phyloP scores from a whole-genome alignment of 176 grass and related monocot genomes.

The Lolium perenne region DNA sequence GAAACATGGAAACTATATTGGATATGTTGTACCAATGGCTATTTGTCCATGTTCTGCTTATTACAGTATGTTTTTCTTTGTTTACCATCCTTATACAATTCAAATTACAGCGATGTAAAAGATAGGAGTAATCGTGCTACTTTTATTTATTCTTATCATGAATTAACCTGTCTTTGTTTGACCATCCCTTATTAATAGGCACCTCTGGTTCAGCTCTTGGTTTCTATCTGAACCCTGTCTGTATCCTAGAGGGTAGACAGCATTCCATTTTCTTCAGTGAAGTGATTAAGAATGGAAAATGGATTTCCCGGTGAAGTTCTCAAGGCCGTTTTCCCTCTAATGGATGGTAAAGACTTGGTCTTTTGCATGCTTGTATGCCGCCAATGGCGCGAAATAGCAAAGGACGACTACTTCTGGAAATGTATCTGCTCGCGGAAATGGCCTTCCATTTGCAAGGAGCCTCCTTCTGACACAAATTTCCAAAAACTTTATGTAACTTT shows the following conservation, averaged over 20 bases:
- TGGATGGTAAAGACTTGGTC: constrained; percentile 71
- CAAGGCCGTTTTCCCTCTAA: constrained; percentile 65
- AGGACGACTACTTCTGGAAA: constrained; percentile 88
- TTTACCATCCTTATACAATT: constrained; percentile 22
- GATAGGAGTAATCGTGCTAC: background rate
- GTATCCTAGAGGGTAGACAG: constrained; percentile 1
- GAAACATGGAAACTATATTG: background rate
- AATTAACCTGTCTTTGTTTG: constrained; percentile 19
- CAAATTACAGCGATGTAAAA: constrained; percentile 20
- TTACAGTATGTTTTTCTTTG: background rate
- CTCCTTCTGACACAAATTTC: constrained; percentile 59
- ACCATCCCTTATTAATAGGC: constrained; percentile 14
- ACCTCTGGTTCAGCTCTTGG: constrained; percentile 15
- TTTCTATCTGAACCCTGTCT: constrained; percentile 26
- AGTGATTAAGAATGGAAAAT: constrained; percentile 53
- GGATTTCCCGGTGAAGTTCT: constrained; percentile 68
- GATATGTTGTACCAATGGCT: background rate
- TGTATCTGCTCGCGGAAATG: constrained; percentile 72
- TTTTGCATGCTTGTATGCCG: constrained; percentile 83
- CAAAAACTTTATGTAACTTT: constrained; percentile 64
- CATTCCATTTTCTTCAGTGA: constrained; percentile 38
- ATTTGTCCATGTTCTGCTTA: constrained; percentile 1
- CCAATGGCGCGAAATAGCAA: constrained; percentile 65
- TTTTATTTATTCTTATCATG: background rate
- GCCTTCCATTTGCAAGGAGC: constrained; percentile 69